Conservation (phyloP, 75 land plant genomes). For the Picea glauca region DNA sequence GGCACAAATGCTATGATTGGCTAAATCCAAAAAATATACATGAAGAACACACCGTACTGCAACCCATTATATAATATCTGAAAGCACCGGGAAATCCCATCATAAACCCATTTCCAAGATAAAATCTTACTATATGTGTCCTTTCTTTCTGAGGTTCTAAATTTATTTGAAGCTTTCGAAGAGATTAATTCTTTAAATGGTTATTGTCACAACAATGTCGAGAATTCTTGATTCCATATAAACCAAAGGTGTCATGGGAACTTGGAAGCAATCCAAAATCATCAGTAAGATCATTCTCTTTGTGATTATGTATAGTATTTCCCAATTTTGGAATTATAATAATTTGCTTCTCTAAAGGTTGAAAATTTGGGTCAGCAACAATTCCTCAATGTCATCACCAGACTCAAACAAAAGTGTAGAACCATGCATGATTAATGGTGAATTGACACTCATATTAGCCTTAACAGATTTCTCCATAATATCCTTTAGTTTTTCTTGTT, state of each 20-base stretch:
- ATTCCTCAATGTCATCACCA: too few species aligned
- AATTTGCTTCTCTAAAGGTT: neutral
- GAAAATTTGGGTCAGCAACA: neutral
- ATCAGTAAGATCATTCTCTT: neutral
- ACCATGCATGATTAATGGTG: too few species aligned
- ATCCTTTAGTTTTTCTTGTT: too few species aligned
- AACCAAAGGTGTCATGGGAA: neutral
- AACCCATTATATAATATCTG: constrained; percentile 51
- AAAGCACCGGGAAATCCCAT: constrained; percentile 29
- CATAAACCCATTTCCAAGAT: constrained; percentile 71
- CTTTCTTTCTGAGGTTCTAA: neutral
- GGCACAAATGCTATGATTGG: too few species aligned
- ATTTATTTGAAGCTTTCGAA: neutral
- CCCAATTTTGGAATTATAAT: neutral
- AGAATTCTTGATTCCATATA: neutral
- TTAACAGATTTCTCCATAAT: too few species aligned
- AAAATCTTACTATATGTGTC: neutral
- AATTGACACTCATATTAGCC: too few species aligned
- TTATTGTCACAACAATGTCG: neutral
- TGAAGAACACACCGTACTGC: constrained; percentile 45
- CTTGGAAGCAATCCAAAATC: neutral
- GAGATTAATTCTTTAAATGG: neutral
- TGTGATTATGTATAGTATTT: neutral
- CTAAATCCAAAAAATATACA: too few species aligned
- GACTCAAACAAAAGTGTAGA: too few species aligned